A percentile compares a stretch with the other conserved stretches of the same genome.
phyloP scores from a whole-genome alignment of 2,329 filamentous ascomycete genomes.

The Penicillium sp. region DNA sequence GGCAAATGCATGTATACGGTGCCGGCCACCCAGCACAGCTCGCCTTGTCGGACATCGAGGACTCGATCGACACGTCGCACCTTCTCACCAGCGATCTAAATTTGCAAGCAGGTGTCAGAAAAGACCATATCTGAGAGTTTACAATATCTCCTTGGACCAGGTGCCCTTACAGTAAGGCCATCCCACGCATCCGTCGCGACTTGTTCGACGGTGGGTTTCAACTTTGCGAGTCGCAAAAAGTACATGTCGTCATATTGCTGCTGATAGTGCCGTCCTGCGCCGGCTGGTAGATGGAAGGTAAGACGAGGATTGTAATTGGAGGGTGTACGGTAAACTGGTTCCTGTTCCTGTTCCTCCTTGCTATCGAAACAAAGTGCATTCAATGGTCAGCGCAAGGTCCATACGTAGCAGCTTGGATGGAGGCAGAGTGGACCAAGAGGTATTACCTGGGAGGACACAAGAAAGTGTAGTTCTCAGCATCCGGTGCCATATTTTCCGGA shows the following conservation, averaged over 20 bases:
- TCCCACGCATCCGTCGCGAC: constrained; percentile 74
- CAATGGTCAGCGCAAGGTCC: constrained; percentile 14
- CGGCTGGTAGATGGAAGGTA: constrained; percentile 69
- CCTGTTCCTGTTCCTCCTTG: constrained; percentile 38
- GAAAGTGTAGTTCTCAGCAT: constrained; percentile 23
- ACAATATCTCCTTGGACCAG: neutral
- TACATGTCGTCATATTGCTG: constrained; percentile 99
- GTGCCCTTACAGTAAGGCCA: constrained; percentile 57
- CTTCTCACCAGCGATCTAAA: constrained; percentile 68
- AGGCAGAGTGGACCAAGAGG: neutral
- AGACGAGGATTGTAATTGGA: constrained; percentile 71
- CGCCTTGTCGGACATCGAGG: constrained; percentile 89
- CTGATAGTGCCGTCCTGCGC: constrained; percentile 67
- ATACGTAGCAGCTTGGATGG: neutral
- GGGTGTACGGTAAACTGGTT: constrained; percentile 51
- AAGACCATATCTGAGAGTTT: neutral
- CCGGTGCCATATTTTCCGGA: constrained; percentile 19
- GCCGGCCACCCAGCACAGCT: constrained; percentile 91
- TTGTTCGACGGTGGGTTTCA: constrained; percentile 78
- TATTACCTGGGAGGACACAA: constrained; percentile 30
- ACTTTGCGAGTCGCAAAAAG: constrained; percentile 81
- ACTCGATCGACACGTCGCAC: constrained; percentile 80
- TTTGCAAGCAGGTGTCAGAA: neutral
- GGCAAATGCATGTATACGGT: constrained; percentile 98
- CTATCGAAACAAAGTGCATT: constrained; percentile 13